Conservation (phyloP, 2,329 filamentous ascomycete genomes). For the Penicillium occitanis region DNA sequence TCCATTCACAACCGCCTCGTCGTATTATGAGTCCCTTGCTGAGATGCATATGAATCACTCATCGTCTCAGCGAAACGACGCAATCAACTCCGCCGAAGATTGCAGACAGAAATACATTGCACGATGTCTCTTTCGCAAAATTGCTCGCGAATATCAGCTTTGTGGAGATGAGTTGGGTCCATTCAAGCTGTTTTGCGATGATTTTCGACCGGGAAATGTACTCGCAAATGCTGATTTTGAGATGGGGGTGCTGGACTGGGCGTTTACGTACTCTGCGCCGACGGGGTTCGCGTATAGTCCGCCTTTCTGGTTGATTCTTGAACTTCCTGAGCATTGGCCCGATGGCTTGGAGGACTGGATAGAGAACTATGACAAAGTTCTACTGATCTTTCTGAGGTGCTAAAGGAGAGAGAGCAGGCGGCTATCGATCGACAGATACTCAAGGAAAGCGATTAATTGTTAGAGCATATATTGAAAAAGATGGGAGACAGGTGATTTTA, state of each 20-base stretch:
- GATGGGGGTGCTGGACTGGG: conserved; percentile 32
- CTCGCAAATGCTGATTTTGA: conserved; percentile 27
- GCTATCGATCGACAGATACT: conserved; percentile 18
- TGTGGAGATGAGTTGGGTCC: conserved; percentile 28
- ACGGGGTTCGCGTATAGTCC: conserved; percentile 28
- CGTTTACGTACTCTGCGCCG: conserved; percentile 30
- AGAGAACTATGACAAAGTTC: conserved; percentile 36
- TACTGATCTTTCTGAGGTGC: conserved; percentile 23
- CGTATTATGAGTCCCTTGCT: conserved; percentile 43
- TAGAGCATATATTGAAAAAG: conserved; percentile 24
- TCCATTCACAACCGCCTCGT: conserved; percentile 33
- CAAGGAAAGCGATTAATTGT: conserved; percentile 21
- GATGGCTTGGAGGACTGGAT: conserved; percentile 38
- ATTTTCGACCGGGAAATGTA: conserved; percentile 31
- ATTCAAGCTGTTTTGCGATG: conserved; percentile 32
- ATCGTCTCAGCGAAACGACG: conserved; percentile 41
- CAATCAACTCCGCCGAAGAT: conserved; percentile 30
- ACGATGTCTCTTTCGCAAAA: conserved; percentile 26
- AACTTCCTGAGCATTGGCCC: conserved; percentile 32
- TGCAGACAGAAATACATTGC: conserved; percentile 28
- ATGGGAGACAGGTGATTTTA: conserved; percentile 28
- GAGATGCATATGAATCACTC: conserved; percentile 46
- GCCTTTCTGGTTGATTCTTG: conserved; percentile 32
- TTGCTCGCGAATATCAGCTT: conserved; percentile 24
- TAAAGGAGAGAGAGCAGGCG: conserved; percentile 22